Base-by-base conservation (phyloP, 2,329 filamentous ascomycete species). In the Sporothrix phasma region DNA sequence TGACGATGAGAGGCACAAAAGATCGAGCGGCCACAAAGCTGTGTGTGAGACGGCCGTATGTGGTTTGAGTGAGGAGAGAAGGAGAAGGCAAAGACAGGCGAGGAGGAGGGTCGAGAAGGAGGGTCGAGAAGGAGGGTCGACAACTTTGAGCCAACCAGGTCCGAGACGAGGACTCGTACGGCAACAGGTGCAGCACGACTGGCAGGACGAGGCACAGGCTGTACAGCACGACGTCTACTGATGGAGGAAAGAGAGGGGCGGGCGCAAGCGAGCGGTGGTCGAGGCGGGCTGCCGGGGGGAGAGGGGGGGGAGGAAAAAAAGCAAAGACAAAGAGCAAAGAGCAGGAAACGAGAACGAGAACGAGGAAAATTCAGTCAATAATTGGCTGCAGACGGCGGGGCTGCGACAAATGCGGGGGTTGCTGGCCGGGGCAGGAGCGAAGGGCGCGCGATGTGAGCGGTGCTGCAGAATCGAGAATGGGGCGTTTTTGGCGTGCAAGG, bases 401-500 rank as follows among this genome's bases (percentile, higher is more conserved):
- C 65, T 66, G 62, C 43, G 37, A 53, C 65, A n/a, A 64, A 62
- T 51, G 59, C 62, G 65, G 65, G 62, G 61, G 39, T 8, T n/a
- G 13, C 22, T 58, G 41, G 49, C 39, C 24, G 29, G 51, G 51
- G 51, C 41, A 29, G n/a, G 49, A 58, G 15, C 51, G 17, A 41
- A 39, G 45, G 39, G 5, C 24, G 34, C 15, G 37, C 17, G 24
- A 22, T 22, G 45, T 19, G 26, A 11, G 39, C 37, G 56, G 24
- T 45, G 39, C 24, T 59, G 56, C 56, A 59, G 56, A 59, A 45
- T 43, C 15, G 37, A 59, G 56, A 46, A 43, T 31, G 13, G 37
- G 54, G 53, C 53, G 53, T 58, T 13, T 26, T 34, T 41, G 19
- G 34, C 39, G 39, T 29, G 54, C 13, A 22, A 15, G 17, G 22